These are phyloP conservation scores for Talaromyces funiculosus DNA, from an alignment of 2,329 filamentous ascomycete species.

Conservation along the genomic window DNA sequence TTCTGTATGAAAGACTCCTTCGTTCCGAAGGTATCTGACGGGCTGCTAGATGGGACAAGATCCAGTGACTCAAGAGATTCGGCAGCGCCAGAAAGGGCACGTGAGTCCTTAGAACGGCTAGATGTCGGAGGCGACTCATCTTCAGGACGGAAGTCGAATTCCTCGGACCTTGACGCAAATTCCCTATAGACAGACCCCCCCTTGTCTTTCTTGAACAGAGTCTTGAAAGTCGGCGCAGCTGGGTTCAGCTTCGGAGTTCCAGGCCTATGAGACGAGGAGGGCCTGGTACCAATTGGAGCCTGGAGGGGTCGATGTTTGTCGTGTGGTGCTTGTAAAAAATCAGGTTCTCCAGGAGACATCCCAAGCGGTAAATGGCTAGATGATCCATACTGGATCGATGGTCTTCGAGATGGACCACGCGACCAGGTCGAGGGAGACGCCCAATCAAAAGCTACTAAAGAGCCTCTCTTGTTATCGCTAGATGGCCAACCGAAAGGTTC, in stretches of 20 bases:
- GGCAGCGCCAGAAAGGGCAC: conserved; percentile 41
- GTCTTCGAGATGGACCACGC: conserved; percentile 69
- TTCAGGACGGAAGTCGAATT: conserved; percentile 29
- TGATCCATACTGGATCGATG: conserved; percentile 72
- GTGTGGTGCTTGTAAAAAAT: conserved; percentile 44
- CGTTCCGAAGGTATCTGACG: conserved; percentile 34
- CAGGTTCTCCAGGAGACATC: conserved; percentile 45
- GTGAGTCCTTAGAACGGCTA: conserved; percentile 41
- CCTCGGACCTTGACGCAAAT: conserved; percentile 16
- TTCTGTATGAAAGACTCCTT: conserved; percentile 50
- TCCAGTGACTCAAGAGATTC: conserved; percentile 47
- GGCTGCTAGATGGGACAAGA: conserved; percentile 39
- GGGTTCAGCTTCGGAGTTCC: conserved; percentile 69
- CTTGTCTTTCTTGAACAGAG: conserved; percentile 52
- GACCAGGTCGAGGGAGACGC: conserved; percentile 59
- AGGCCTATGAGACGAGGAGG: conserved; percentile 52
- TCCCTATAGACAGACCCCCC: conserved; percentile 25
- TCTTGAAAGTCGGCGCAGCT: conserved; percentile 80
- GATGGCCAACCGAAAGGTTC: conserved; percentile 68
- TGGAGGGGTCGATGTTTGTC: conserved; percentile 49
- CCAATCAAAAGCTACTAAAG: conserved; percentile 49
- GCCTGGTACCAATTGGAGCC: conserved; percentile 73
- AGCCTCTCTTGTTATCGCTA: conserved; percentile 49
- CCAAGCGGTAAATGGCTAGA: conserved; percentile 57
- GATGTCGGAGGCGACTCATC: conserved; percentile 41